Base-by-base conservation (phyloP, 257 asterid species). In the Voacanga thouarsii region DNA sequence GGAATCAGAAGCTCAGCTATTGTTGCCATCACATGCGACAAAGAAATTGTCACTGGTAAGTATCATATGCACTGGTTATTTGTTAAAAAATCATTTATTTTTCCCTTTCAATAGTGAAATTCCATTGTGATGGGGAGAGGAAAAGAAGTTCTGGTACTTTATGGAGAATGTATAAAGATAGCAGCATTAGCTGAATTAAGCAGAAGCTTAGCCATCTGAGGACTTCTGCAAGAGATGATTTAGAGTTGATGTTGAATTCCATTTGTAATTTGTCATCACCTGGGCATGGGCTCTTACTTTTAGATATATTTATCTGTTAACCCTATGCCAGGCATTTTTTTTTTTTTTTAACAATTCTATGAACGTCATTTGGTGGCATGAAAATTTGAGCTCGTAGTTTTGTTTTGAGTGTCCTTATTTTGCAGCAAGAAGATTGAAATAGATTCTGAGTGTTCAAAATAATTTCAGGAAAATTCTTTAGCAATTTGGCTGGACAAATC, bases 21-120 rank as follows among this genome's bases (percentile, higher is more conserved):
- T 76, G 97, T 90, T 81, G 89, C 97, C 72, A 90, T 95, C 83
- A 89, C 96, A 75, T 82, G 90, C 86, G 92, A 93, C 86, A 88
- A 82, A 86, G 99, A 95, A 86, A 90, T 93, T 83, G 89, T 95
- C 79, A 95, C 97, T 65, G 99, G 99, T 93, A 83, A 85, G 89
- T 67, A 63, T 28, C 50, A 61, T 49, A n/a, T 49, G 37, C 43
- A 39, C 74, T 23, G 53, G 19, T 56, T 77, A 30, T 63, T 44
- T 57, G 45, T 43, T 57, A 39, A 45, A 41, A 43, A 14, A 6
- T 39, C 19, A 11, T 44, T 12, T 16, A 12, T 12, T 1, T 26
- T 37, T 39, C 28, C 33, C 11, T 1, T 7, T 21, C 19, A 60
- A 50, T 14, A 7, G 55, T 16, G 15, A 18, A 47, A 19, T 37